A percentile compares a stretch with the other conserved stretches of the same genome.
Evolutionary conservation across 352 stramenopile species (phyloP).

Genomic region (Phytopythium boreale): DNA sequence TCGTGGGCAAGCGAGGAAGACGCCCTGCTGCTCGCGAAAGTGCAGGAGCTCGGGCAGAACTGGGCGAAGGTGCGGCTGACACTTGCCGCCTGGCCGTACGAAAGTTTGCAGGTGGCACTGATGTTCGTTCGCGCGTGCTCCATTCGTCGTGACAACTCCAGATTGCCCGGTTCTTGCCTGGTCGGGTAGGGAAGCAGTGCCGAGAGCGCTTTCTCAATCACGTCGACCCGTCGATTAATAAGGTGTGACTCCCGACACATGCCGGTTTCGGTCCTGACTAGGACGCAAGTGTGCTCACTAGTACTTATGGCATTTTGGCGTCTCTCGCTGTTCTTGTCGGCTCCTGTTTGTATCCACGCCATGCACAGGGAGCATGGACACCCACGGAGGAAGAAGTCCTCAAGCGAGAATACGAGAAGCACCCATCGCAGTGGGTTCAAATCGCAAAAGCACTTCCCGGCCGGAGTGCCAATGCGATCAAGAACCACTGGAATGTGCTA

Average conservation of each 20-base stretch:
- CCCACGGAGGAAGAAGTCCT: slow-evolving; percentile 40
- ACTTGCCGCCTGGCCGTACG: not conserved
- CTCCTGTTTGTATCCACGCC: not conserved
- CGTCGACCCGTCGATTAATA: slow-evolving; percentile 40
- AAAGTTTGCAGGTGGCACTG: slow-evolving; percentile 2
- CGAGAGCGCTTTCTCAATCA: slow-evolving; percentile 72
- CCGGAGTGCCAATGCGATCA: slow-evolving; percentile 57
- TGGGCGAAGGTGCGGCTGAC: slow-evolving; percentile 50
- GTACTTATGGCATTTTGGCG: not conserved
- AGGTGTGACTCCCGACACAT: slow-evolving; percentile 17
- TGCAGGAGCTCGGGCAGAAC: slow-evolving; percentile 38
- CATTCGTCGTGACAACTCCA: slow-evolving; percentile 12
- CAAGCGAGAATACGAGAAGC: slow-evolving; percentile 10
- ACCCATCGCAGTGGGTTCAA: slow-evolving; percentile 40
- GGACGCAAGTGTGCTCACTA: not conserved
- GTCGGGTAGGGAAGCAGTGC: slow-evolving; percentile 64
- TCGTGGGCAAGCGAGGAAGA: slow-evolving; percentile 58
- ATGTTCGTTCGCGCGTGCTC: not conserved
- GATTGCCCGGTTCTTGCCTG: slow-evolving; percentile 55
- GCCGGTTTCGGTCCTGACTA: not conserved
- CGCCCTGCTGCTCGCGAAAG: slow-evolving; percentile 32
- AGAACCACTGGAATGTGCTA: slow-evolving; percentile 61
- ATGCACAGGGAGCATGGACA: slow-evolving; percentile 45
- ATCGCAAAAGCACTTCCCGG: slow-evolving; percentile 47
- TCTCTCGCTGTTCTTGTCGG: not conserved